Evolutionary conservation across 176 grass and related monocot species (phyloP), one percentile per base, ranked within the genome.

Genomic region (Microstegium vimineum): DNA sequence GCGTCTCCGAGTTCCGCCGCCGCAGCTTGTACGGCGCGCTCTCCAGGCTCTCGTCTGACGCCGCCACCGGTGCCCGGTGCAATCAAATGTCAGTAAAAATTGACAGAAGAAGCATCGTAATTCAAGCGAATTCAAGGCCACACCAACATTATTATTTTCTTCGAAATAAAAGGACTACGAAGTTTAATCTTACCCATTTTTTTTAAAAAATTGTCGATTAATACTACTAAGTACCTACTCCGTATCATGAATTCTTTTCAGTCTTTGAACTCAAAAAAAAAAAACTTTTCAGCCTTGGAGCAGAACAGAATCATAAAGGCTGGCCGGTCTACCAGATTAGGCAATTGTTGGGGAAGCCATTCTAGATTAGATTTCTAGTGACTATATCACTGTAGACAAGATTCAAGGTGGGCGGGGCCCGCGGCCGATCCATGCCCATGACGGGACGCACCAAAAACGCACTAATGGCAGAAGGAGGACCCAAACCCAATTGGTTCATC

Each of bases 1-100:
- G 88, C 36, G 95, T 98, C 83, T 98, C 95, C 13, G 95, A 98
- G 64, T 93, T 95, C 51, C 90, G 84, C 80, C 92, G 74, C 46
- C 84, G 81, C 32, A 88, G 73, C 76, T 65, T 98, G 85, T 93
- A 95, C 56, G 92, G 79, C 28, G 77, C 76, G 34, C 85, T 54
- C 31, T 93, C 86, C 22, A 86, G 38, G 17, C 15, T 67, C 9
- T 94, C 91, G 14, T 69, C 92, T 92, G 81, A 13, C 32, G 12
- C 10, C 14, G 73, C 62, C 28, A 26, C 6, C 52, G 45, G 40
- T 42, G 11, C 10, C 3, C 51, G 17, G 54, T 11, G 28, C 38
- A 22, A 59, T 5, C 46, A 74, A 8, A 43, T 33, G 60, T 57
- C 34, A 35, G 62, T 15, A 5, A 57, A 57, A 51, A 41, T 12